Base-by-base conservation (phyloP, 2,329 filamentous ascomycete species). In the Penicillium sp. region DNA sequence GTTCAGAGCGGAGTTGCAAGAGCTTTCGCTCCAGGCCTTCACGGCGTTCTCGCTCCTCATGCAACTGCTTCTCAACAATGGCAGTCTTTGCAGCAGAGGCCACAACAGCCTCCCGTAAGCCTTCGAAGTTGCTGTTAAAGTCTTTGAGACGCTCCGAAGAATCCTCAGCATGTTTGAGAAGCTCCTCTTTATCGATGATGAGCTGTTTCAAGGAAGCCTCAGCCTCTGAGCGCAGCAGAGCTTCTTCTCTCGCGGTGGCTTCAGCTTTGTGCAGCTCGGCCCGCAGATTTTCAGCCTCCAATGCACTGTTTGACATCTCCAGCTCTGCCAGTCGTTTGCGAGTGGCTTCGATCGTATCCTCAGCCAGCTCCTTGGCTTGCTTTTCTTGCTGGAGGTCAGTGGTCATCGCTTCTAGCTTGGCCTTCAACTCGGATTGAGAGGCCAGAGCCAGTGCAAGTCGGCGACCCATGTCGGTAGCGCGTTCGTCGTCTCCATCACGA, bases 311-410 rank as follows among this genome's bases (percentile, higher is more conserved):
- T 72, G 97, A 94, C 46, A 84, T 84, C 73, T 98, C 94, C 1
- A 99, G 82, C 68, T 97, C 93, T 7, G 87, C 81, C 76, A 96
- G 89, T 25, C 94, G 89, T 75, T 88, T 90, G 73, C 97, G 90
- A 2, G 93, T 89, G 28, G 92, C 91, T 67, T 89, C 88, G 5
- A 90, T 85, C 2, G 92, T 96, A 61, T 97, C 94, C 71, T 99
- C 95, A 0, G 95, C 93, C 14, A 97, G 81, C 70, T 92, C 88
- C 53, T 92, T 87, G 5, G 92, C 89, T 62, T 86, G 89, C 72
- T 84, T 92, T 78, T 99, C 96, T 0, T 92, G 87, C 35, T 92
- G 88, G 1, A 96, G 81, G 59, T 97, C 92, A 4, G 83, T 79
- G 25, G 82, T 84, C 54, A 92, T 73, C 19, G 85, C 83, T 45